Evolutionary conservation across 257 asterid genomes (phyloP).

Genomic region (Fraxinus quadrangulata): DNA sequence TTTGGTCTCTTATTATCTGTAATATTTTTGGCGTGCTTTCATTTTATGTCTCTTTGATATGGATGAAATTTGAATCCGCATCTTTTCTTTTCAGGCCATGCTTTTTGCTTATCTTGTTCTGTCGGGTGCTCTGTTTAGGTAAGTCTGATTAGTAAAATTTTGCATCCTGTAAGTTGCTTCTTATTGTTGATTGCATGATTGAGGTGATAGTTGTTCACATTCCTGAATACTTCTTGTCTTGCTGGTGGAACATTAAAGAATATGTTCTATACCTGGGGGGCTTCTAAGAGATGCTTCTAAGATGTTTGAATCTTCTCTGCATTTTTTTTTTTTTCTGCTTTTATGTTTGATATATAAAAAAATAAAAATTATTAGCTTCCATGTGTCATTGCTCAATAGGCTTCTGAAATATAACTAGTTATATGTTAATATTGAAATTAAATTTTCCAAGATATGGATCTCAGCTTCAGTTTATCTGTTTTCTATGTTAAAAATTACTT

Average conservation of each 20-base stretch:
- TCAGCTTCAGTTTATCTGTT: constrained; percentile 21
- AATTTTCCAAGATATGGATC: too few relatives aligned
- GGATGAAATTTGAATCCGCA: neutral
- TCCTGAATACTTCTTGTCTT: neutral
- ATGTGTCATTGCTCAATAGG: neutral
- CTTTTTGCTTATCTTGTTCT: neutral
- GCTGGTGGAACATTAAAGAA: neutral
- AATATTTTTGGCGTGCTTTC: neutral
- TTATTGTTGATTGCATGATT: neutral
- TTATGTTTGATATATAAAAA: neutral
- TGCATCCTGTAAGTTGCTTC: neutral
- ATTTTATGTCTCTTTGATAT: neutral
- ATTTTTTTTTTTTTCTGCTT: neutral
- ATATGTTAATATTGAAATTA: too few relatives aligned
- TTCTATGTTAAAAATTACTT: constrained; percentile 25
- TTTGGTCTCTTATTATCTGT: neutral
- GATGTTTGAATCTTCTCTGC: neutral
- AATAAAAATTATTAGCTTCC: neutral
- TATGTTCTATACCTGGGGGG: neutral
- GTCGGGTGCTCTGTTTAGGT: neutral
- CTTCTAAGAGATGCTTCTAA: neutral
- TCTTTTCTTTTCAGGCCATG: neutral
- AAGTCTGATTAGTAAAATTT: neutral
- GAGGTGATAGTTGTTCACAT: neutral
- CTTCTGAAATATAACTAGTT: too few relatives aligned